phyloP scores from a whole-genome alignment of 768 basidiomycete genomes.

The Rhodotorula paludigena region DNA sequence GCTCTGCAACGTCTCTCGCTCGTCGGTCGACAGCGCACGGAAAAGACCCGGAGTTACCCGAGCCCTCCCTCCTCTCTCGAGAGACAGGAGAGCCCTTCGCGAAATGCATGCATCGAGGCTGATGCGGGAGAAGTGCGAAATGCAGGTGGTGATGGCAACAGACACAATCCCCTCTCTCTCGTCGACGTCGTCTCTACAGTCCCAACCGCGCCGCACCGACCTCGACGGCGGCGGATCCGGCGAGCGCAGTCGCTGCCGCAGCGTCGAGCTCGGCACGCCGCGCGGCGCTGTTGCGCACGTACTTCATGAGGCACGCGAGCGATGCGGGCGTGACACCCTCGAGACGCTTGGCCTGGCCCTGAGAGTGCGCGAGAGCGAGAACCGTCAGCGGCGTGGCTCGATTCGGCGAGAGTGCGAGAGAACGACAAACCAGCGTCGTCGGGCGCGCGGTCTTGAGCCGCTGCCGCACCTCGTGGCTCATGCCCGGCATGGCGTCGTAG shows the following conservation, averaged over 20 bases:
- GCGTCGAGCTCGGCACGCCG: constrained; percentile 5
- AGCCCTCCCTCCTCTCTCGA: too few species aligned
- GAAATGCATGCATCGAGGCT: too few species aligned
- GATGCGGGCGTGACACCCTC: constrained; percentile 85
- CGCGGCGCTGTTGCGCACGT: constrained; percentile 50
- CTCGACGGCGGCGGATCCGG: neutral
- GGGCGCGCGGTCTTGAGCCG: constrained; percentile 61
- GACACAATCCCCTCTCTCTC: too few species aligned
- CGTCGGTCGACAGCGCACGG: too few species aligned
- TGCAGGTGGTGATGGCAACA: too few species aligned
- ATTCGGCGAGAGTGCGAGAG: neutral
- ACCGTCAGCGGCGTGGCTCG: neutral
- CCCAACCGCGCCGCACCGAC: neutral
- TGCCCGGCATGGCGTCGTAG: constrained; percentile 60
- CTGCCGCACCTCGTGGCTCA: constrained; percentile 72
- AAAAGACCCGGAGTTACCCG: too few species aligned
- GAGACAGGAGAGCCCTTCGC: too few species aligned
- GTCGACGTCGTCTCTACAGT: too few species aligned
- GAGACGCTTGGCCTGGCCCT: constrained; percentile 91
- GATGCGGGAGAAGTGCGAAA: too few species aligned
- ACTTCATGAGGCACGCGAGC: constrained; percentile 62
- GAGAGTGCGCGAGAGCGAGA: neutral
- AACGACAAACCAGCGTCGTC: constrained; percentile 58
- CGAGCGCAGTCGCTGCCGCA: neutral
- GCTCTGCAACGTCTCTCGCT: too few species aligned